Base-by-base conservation (phyloP, 192 early-diverging fungal species). In the Coemansia sp. region DNA sequence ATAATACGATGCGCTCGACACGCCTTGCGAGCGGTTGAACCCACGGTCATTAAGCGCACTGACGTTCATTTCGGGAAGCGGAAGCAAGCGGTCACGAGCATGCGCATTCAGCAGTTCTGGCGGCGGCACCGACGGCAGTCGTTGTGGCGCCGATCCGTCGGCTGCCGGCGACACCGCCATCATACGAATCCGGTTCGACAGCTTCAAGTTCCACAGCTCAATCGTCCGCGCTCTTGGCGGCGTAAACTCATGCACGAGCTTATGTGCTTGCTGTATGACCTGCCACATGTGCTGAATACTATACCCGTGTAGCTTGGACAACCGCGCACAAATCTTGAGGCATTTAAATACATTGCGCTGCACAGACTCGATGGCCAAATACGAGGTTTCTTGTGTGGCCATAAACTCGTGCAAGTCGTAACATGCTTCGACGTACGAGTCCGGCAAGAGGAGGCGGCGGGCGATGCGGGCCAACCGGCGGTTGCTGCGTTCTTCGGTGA, bases 281-380 rank as follows among this genome's bases (percentile, higher is more conserved):
- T 79, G 76, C 76, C 76, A 79, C 76, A 79, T 79, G 4, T 73
- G 54, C 56, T 79, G 71, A 51, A 79, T 74, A 53, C 54, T 71
- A 62, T 79, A 79, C 3, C 76, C 76, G 36, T 61, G 76, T 8
- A 79, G 76, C 62, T 79, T 79, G 1, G 76, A 79, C 51, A 79
- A 58, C 7, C 76, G 64, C 4, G 76, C 76, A 34, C 76, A 79
- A 14, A 79, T 74, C 64, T 79, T 79, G 2, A 79, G 14, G 38
- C 76, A 79, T 38, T 79, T 79, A 62, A 79, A 79, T n/a, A 70
- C 64, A 42, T 79, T 79, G 44, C 76, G 64, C 58, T 79, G 71
- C 53, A 74, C 71, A 1, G 67, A 44, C 53, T 79, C 71, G 15
- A 60, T 46, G 18, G 60, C 58, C 12, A 74, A 34, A 26, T 25